Base-by-base conservation (phyloP, 192 early-diverging fungal species). In the Coemansia sp. region DNA sequence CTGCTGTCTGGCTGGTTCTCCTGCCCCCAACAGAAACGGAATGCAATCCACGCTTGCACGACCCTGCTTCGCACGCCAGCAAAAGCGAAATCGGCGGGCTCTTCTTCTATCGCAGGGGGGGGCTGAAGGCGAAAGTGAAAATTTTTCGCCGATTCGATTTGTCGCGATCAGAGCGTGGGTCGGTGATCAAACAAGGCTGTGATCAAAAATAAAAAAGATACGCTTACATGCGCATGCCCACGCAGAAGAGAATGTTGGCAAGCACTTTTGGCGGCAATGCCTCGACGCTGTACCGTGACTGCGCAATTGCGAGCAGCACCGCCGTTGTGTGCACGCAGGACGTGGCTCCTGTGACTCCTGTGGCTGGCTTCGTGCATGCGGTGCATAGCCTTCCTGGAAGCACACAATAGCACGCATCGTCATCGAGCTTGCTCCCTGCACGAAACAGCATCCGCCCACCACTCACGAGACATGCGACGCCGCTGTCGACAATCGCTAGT, bases 341-440 rank as follows among this genome's bases (percentile, higher is more conserved):
- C 0, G 70, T 38, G 22, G 65, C 66, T 40, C 38, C 29, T 1
- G 38, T 13, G 7, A 1, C 42, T 4, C 52, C 74, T 19, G 62
- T 41, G 56, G 55, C 62, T 5, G 63, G 59, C 41, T 61, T 34
- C 6, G 68, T 55, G 58, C 79, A 81, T 14, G 45, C 40, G 41
- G 57, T 75, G 58, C 79, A 81, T 60, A 67, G 75, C 35, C 64
- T 55, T 35, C 79, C 79, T 4, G 79, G 79, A 19, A 81, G 79
- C 64, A 81, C 19, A 63, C 79, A 81, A 45, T 61, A 81, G 67
- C 73, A 75, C 8, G 52, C 42, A 55, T 65, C 65, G 10, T 67
- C 36, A 19, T 46, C 63, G 56, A 52, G 53, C 58, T 33, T 32
- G 22, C 45, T 20, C 46, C 67, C 62, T 14, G 74, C 63, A 19